Evolutionary conservation across 106 monocot species (phyloP), one percentile per base, ranked within the genome.

Genomic region (Phalaenopsis aphrodite): DNA sequence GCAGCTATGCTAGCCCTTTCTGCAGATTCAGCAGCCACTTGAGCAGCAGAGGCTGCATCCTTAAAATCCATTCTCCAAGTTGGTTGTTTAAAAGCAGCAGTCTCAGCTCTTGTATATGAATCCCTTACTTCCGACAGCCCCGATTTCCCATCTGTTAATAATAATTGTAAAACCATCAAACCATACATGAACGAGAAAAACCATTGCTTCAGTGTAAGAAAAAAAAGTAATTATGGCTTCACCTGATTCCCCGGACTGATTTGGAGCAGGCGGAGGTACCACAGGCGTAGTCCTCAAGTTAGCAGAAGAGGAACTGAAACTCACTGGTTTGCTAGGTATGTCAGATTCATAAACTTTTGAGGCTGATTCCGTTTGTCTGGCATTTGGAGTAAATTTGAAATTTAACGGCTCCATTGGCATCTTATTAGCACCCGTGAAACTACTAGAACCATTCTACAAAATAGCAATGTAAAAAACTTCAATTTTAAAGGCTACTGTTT

Each of bases 21-120:
- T 77, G 94, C 98, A 84, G 98, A 92, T 85, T 99, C 89, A 17
- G 98, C 98, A 73, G 98, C 98, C 52, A 87, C 94, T 73, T 89
- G 82, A 41, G 94, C 98, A 88, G 98, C 98, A 56, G 87, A 86
- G 77, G 89, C 82, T 81, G 94, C 94, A 90, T 94, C 92, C 79
- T 91, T 89, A 76, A 94, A 99, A 76, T 90, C 87, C 82, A 91
- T 81, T 24, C 77, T 82, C 86, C 87, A 87, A 39, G 45, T 87
- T 30, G 88, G 42, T 43, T 72, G 81, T 83, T 78, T 73, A 19
- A 64, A 52, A 8, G 87, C 77, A 80, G 75, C 30, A 68, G 17
- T 79, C 23, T 79, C 75, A 37, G 80, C 87, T 38, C 3, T 76
- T 14, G 69, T 56, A 17, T 73, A 79, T 79, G 87, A 77, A 56